Base-by-base conservation (phyloP, 257 asterid species). In the Fraxinus americana region DNA sequence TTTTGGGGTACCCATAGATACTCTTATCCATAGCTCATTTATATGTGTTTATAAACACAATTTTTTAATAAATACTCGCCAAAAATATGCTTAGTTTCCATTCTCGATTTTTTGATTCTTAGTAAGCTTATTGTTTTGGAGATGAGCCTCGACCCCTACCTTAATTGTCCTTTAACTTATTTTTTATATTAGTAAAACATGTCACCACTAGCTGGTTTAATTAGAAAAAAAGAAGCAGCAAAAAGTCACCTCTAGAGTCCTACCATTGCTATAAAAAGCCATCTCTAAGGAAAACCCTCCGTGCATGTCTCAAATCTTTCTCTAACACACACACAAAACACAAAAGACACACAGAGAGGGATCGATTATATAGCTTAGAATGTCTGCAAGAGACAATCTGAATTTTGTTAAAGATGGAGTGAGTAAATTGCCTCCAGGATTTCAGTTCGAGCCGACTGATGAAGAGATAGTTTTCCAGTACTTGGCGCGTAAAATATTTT, bases 401-500 rank as follows among this genome's bases (percentile, higher is more conserved):
- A 87, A 89, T 63, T 89, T 89, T 75, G 86, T 83, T 50, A 87
- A 79, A 81, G 90, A 90, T 74, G 96, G 91, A 73, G 87, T 79
- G 21, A 85, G 85, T 63, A 90, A 80, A 30, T 82, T 92, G 72
- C 97, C 97, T 2, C 97, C 97, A 0, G 97, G 97, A 23, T 91
- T 91, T 74, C 83, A 92, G 39, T 92, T 92, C 87, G 89, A 92
- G 85, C 97, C 97, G 19, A 92, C 95, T 0, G 97, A 92, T 71
- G 91, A 89, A 87, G 97, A 92, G 81, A 87, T 92, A 32, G 94
- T 92, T 23, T 92, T 91, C 75, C 92, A 88, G 23, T 92, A 92
- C 84, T 79, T 92, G 83, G 85, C 86, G 2, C 92, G 91, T 3
- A 92, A 91, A 79, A 86, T 80, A 32, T 86, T 92, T 70, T 88